Conservation (phyloP, 306 rosid genomes). For the Dryas alaskensis region DNA sequence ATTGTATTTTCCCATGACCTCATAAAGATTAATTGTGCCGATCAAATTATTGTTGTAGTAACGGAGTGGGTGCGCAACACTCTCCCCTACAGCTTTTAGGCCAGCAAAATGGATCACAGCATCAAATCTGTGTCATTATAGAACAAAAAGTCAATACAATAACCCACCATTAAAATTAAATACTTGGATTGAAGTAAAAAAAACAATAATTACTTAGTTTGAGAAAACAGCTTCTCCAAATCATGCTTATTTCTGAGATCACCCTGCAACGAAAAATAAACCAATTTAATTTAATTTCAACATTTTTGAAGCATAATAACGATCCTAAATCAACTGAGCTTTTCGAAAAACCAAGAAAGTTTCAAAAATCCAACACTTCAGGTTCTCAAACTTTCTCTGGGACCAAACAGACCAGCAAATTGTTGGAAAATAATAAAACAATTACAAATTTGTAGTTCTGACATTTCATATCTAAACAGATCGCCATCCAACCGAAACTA, state of each 20-base stretch:
- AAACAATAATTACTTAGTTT: constrained; percentile 38
- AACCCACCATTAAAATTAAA: background rate
- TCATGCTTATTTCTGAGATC: constrained; percentile 75
- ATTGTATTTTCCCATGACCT: constrained; percentile 72
- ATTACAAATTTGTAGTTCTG: background rate
- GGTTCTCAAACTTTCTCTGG: background rate
- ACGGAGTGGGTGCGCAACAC: constrained; percentile 66
- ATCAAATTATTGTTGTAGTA: constrained; percentile 68
- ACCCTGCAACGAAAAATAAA: constrained; percentile 41
- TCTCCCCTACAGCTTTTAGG: constrained; percentile 85
- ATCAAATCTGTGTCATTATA: constrained; percentile 55
- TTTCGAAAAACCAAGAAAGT: background rate
- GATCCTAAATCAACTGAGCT: too few relatives aligned
- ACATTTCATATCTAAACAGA: too few relatives aligned
- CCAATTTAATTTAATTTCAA: background rate
- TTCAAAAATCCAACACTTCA: background rate
- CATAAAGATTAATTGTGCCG: constrained; percentile 81
- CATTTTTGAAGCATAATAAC: too few relatives aligned
- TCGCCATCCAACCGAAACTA: too few relatives aligned
- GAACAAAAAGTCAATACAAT: background rate
- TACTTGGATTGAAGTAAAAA: background rate
- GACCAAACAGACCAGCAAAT: background rate
- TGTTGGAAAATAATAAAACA: background rate
- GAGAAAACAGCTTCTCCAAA: constrained; percentile 70
- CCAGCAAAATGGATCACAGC: constrained; percentile 95